A percentile compares a stretch with the other conserved stretches of the same genome.
These are phyloP conservation scores for Lojkania enalia DNA, from an alignment of 2,329 filamentous ascomycete species.

Conservation along the genomic window DNA sequence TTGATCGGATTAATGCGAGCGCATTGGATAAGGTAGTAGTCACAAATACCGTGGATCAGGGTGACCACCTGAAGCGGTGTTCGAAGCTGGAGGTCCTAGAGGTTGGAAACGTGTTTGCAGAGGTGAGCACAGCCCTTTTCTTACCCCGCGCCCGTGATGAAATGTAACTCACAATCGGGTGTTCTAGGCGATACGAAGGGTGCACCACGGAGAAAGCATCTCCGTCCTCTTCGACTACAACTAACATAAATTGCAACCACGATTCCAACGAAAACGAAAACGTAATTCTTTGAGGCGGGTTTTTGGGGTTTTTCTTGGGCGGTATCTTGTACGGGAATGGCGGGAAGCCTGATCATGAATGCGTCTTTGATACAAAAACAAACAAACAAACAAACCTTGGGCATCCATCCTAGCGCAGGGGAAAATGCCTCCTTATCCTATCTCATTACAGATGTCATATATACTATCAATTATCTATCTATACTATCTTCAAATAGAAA, in stretches of 20 bases:
- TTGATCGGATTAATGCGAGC: slow-evolving; percentile 90
- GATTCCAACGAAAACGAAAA: too few species aligned
- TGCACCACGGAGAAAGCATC: slow-evolving; percentile 97
- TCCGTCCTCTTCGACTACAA: slow-evolving; percentile 91
- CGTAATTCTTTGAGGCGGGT: not conserved
- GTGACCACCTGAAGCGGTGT: slow-evolving; percentile 75
- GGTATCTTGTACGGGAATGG: not conserved
- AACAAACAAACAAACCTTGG: too few species aligned
- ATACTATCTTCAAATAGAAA: too few species aligned
- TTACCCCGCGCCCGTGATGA: too few species aligned
- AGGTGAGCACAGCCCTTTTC: slow-evolving; percentile 56
- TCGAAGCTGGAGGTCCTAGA: slow-evolving; percentile 91
- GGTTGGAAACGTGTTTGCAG: slow-evolving; percentile 84
- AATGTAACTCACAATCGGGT: not conserved
- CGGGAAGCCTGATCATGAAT: too few species aligned
- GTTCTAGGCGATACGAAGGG: slow-evolving; percentile 76
- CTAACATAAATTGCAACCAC: slow-evolving; percentile 39
- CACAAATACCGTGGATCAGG: slow-evolving; percentile 92
- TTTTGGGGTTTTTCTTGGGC: not conserved
- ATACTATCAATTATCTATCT: too few species aligned
- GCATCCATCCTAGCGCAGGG: too few species aligned
- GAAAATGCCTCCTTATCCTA: too few species aligned
- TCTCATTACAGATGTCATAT: too few species aligned
- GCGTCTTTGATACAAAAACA: slow-evolving; percentile 1
- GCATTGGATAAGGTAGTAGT: slow-evolving; percentile 91